These are phyloP conservation scores for Phialophora chinensis DNA, from an alignment of 2,329 filamentous ascomycete genomes.

Conservation along the genomic window DNA sequence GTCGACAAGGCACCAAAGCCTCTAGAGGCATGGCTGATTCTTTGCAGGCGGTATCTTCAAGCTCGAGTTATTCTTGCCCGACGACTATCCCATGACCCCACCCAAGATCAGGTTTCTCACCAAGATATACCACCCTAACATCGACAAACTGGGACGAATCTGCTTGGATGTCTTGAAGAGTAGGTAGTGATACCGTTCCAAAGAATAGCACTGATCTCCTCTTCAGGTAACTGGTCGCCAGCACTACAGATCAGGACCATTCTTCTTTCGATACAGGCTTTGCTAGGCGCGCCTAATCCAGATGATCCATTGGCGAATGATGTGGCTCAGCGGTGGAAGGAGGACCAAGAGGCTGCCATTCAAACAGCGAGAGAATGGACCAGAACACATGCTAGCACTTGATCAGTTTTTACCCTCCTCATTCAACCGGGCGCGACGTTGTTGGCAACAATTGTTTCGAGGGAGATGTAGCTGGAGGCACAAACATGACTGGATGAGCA, in stretches of 20 bases:
- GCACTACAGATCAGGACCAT: conserved; percentile 98
- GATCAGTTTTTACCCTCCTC: not conserved
- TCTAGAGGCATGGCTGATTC: conserved; percentile 11
- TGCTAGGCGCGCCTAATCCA: conserved; percentile 94
- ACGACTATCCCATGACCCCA: conserved; percentile 99
- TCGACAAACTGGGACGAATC: conserved; percentile 95
- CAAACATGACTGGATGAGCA: not conserved
- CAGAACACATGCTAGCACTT: conserved; percentile 68
- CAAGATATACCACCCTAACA: conserved; percentile 99
- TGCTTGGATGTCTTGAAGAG: conserved; percentile 97
- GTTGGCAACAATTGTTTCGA: not conserved
- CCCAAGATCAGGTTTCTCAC: conserved; percentile 98
- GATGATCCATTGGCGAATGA: conserved; percentile 98
- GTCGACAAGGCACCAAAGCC: conserved; percentile 36
- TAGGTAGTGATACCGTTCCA: conserved; percentile 52
- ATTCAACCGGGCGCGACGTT: conserved; percentile 1
- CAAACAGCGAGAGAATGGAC: conserved; percentile 86
- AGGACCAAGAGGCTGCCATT: conserved; percentile 90
- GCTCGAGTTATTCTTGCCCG: conserved; percentile 94
- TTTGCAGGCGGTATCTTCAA: conserved; percentile 81
- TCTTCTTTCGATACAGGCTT: conserved; percentile 95
- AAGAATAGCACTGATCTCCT: conserved; percentile 9
- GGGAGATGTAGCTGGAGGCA: conserved; percentile 1
- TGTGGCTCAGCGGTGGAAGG: conserved; percentile 97
- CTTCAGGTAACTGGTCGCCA: conserved; percentile 93